These are phyloP conservation scores for Citrus hindsii DNA, from an alignment of 345 rosid species.

Conservation along the genomic window DNA sequence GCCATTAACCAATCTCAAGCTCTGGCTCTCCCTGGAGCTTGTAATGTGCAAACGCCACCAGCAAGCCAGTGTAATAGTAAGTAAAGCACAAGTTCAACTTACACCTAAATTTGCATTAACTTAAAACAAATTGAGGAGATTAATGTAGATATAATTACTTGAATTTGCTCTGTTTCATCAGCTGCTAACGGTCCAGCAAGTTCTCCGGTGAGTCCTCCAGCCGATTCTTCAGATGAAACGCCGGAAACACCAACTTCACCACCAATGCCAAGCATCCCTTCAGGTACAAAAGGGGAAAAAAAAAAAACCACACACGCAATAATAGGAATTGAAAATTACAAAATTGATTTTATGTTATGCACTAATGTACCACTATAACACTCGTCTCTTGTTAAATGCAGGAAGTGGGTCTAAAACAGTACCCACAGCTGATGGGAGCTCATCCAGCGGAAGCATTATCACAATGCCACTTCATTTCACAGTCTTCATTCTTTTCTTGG, in stretches of 20 bases:
- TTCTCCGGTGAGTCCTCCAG: conserved; percentile 15
- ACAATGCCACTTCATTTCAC: conserved; percentile 3
- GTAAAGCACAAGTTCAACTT: neutral
- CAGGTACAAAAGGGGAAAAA: conserved; percentile 11
- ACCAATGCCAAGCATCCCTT: conserved; percentile 17
- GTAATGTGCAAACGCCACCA: conserved; percentile 30
- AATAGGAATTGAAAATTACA: neutral
- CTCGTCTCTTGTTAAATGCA: conserved; percentile 2
- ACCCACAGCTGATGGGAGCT: conserved; percentile 16
- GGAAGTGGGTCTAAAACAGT: conserved; percentile 38
- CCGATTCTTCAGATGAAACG: conserved; percentile 22
- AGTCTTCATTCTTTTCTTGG: neutral
- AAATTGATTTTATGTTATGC: neutral
- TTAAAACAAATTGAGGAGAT: neutral
- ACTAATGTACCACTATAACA: neutral
- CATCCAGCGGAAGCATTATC: conserved; percentile 1
- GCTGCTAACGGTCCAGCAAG: conserved; percentile 28
- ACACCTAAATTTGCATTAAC: neutral
- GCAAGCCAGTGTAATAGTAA: conserved; percentile 12
- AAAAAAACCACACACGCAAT: too few relatives aligned
- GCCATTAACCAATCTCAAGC: conserved; percentile 19
- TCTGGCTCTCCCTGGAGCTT: conserved; percentile 28
- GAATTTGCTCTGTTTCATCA: conserved; percentile 1
- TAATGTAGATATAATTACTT: neutral
- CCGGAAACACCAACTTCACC: conserved; percentile 15